Conservation (phyloP, 345 rosid species). For the Citrus mangshanensis region DNA sequence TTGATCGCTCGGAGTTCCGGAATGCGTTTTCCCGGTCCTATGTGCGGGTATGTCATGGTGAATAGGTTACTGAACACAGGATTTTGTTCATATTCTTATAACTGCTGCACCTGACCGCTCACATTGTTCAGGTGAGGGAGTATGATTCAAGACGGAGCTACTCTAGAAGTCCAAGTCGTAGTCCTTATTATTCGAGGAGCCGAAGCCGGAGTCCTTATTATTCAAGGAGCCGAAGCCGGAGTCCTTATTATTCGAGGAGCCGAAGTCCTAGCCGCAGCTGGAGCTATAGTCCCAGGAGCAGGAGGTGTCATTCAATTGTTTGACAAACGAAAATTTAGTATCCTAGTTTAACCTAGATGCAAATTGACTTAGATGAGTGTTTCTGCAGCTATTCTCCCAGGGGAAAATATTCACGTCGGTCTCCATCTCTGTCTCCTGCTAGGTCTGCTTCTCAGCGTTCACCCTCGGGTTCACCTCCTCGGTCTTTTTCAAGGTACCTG, state of each 20-base stretch:
- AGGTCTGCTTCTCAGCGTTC: slow-evolving; percentile 54
- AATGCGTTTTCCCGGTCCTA: slow-evolving; percentile 87
- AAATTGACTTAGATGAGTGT: not conserved
- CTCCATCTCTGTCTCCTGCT: slow-evolving; percentile 44
- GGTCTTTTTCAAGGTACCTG: slow-evolving; percentile 54
- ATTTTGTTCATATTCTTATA: not conserved
- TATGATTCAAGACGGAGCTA: slow-evolving; percentile 54
- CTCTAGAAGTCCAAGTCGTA: slow-evolving; percentile 66
- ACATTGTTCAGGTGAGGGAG: slow-evolving; percentile 65
- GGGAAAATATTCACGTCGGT: slow-evolving; percentile 25
- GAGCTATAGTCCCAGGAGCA: slow-evolving; percentile 49
- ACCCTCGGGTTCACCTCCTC: slow-evolving; percentile 38
- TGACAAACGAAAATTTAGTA: not conserved
- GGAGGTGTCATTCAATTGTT: slow-evolving; percentile 42
- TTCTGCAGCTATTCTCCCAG: slow-evolving; percentile 50
- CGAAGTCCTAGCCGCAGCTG: slow-evolving; percentile 29
- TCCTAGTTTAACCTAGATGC: not conserved
- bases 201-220: slow-evolving; percentile 31
- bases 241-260: slow-evolving; percentile 43
- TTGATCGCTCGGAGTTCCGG: slow-evolving; percentile 80
- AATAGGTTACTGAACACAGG: not conserved
- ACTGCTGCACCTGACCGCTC: not conserved
- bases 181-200: slow-evolving; percentile 46
- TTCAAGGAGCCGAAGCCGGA: slow-evolving; percentile 15
- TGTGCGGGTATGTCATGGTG: slow-evolving; percentile 53